Evolutionary conservation across 2,329 filamentous ascomycete species (phyloP).

Genomic region (Corynespora cassiicola): DNA sequence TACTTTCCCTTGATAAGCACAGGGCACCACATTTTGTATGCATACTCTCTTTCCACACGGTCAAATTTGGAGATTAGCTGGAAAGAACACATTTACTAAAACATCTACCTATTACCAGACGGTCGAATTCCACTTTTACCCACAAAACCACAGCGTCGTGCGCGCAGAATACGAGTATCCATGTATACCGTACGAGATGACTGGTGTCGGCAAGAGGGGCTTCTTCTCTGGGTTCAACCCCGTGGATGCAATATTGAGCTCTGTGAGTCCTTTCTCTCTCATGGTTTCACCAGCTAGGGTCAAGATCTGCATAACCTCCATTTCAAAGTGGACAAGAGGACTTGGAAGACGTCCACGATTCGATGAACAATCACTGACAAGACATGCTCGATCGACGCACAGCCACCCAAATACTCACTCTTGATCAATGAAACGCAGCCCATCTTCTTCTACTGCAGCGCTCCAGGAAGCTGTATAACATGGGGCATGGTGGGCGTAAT

Average conservation of each 20-base stretch:
- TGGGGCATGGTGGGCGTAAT: constrained; percentile 79
- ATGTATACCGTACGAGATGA: constrained; percentile 48
- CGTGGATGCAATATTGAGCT: constrained; percentile 27
- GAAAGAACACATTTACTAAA: too few species aligned
- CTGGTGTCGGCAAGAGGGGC: constrained; percentile 26
- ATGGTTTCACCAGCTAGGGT: too few species aligned
- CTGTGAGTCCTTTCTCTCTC: constrained; percentile 23
- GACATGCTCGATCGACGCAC: too few species aligned
- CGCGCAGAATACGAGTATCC: constrained; percentile 48
- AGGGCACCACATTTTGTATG: too few species aligned
- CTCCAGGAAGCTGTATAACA: constrained; percentile 67
- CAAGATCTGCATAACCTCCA: too few species aligned
- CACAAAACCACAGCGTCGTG: constrained; percentile 51
- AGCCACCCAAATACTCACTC: constrained; percentile 37
- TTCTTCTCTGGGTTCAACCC: constrained; percentile 39
- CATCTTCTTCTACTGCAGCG: constrained; percentile 54
- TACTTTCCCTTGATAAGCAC: not conserved
- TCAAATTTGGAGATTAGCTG: too few species aligned
- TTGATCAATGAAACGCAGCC: constrained; percentile 39
- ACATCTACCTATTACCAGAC: constrained; percentile 18
- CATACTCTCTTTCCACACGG: too few species aligned
- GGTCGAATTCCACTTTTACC: constrained; percentile 51
- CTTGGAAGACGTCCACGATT: too few species aligned
- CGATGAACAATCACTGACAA: too few species aligned
- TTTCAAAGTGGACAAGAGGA: too few species aligned